These are phyloP conservation scores for Alternaria novae-zelandiae DNA, from an alignment of 2,329 filamentous ascomycete species.

Conservation along the genomic window DNA sequence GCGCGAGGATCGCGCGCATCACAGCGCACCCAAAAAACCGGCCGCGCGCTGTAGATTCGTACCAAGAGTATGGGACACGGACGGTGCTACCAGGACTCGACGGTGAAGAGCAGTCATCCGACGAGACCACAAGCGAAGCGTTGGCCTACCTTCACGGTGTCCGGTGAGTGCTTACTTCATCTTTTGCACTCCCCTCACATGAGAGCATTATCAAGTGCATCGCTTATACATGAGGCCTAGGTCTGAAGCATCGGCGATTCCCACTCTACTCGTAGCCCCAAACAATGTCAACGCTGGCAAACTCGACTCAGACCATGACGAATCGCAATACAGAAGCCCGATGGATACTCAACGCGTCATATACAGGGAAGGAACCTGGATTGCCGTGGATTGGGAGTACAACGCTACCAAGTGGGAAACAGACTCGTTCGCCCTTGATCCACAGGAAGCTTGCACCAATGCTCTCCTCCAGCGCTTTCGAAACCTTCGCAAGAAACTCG, in stretches of 20 bases:
- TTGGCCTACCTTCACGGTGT: slow-evolving; percentile 45
- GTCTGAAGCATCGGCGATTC: slow-evolving; percentile 76
- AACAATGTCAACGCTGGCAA: slow-evolving; percentile 21
- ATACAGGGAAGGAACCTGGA: slow-evolving; percentile 81
- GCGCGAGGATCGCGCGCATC: slow-evolving; percentile 14
- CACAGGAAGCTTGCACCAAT: slow-evolving; percentile 71
- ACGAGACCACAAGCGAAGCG: slow-evolving; percentile 38
- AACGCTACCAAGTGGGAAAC: slow-evolving; percentile 7
- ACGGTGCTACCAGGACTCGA: slow-evolving; percentile 38
- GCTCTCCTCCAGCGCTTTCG: slow-evolving; percentile 70
- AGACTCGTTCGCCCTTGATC: slow-evolving; percentile 30
- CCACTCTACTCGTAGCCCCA: slow-evolving; percentile 69
- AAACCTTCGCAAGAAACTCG: slow-evolving; percentile 67
- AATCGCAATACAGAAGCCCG: slow-evolving; percentile 54
- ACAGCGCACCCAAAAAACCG: neutral
- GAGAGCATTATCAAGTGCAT: neutral
- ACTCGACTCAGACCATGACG: slow-evolving; percentile 4
- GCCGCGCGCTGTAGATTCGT: slow-evolving; percentile 10
- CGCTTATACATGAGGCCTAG: slow-evolving; percentile 54
- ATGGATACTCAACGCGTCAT: slow-evolving; percentile 63
- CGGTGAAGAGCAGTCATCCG: slow-evolving; percentile 34
- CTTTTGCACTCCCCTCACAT: neutral
- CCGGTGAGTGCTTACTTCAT: slow-evolving; percentile 27
- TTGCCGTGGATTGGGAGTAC: slow-evolving; percentile 55
- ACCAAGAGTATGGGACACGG: slow-evolving; percentile 34